These are phyloP conservation scores for Lepiota brunneoincarnata DNA, from an alignment of 768 basidiomycete species.

Conservation along the genomic window DNA sequence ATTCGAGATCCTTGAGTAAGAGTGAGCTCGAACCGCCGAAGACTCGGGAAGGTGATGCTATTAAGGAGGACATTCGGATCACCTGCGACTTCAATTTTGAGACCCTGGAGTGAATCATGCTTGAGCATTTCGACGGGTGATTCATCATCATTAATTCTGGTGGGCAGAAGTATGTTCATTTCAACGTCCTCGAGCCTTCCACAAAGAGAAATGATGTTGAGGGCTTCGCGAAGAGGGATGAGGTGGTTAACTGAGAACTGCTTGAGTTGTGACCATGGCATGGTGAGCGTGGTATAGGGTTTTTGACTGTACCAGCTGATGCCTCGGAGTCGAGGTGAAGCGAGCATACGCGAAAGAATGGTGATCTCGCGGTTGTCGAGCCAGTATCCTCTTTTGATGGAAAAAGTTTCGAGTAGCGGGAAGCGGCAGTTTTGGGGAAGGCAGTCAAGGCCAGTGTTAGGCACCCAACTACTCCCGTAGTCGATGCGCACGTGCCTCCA, in stretches of 20 bases:
- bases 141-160: slow-evolving; percentile 6
- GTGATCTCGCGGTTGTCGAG: slow-evolving; percentile 14
- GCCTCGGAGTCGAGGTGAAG: slow-evolving; percentile 22
- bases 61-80: slow-evolving; percentile 20
- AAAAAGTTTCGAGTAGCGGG: slow-evolving; percentile 22
- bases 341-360: slow-evolving; percentile 19
- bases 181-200: slow-evolving; percentile 11
- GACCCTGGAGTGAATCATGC: slow-evolving; percentile 19
- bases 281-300: slow-evolving; percentile 16
- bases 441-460: slow-evolving; percentile 12
- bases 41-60: slow-evolving; percentile 21
- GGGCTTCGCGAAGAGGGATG: slow-evolving; percentile 18
- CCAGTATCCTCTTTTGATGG: slow-evolving; percentile 22
- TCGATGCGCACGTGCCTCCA: slow-evolving; percentile 23
- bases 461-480: slow-evolving; percentile 20
- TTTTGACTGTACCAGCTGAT: slow-evolving; percentile 20
- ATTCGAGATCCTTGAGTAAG: slow-evolving; percentile 9
- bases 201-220: slow-evolving; percentile 17
- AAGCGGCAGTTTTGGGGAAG: slow-evolving; percentile 16
- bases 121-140: slow-evolving; percentile 10
- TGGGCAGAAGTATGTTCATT: slow-evolving; percentile 10
- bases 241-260: slow-evolving; percentile 22
- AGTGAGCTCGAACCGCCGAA: slow-evolving; percentile 21
- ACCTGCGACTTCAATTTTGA: slow-evolving; percentile 20
- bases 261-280: slow-evolving; percentile 26